Percentiles rank a stretch among this genome's conserved stretches.
Conservation (phyloP, 176 grass and related monocot genomes). For the Guadua angustifolia region DNA sequence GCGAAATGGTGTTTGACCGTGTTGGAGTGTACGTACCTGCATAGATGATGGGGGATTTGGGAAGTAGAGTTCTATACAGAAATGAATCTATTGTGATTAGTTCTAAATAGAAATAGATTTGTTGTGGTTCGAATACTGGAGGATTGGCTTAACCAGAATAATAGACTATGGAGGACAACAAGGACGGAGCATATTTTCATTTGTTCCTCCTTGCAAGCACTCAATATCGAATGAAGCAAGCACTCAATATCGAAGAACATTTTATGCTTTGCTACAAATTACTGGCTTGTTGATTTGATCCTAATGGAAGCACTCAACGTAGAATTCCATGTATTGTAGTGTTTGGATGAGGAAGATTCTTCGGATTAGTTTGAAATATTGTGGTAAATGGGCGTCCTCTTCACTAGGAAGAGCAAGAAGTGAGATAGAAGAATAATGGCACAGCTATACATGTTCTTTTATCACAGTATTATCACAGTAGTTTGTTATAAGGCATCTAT, state of each 20-base stretch:
- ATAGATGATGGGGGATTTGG: neutral
- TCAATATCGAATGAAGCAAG: neutral
- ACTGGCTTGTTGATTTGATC: neutral
- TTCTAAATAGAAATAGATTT: neutral
- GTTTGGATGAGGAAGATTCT: neutral
- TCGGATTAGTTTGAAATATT: neutral
- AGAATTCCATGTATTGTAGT: neutral
- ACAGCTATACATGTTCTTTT: neutral
- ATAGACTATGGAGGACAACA: neutral
- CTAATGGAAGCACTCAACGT: neutral
- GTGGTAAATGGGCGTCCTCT: neutral
- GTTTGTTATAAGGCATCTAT: neutral
- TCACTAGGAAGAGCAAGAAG: neutral
- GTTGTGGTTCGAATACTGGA: neutral
- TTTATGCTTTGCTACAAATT: neutral
- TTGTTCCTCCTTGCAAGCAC: neutral
- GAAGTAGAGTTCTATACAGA: neutral
- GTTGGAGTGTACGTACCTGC: neutral
- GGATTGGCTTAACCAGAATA: neutral
- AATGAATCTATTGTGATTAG: neutral
- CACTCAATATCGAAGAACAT: too few relatives aligned
- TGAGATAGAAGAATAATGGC: neutral
- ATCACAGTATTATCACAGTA: too few relatives aligned
- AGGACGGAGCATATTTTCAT: neutral
- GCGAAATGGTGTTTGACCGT: neutral